Percentiles rank a stretch among this genome's conserved stretches.
These are phyloP conservation scores for Pythium sp. DNA, from an alignment of 352 stramenopile genomes.

Conservation along the genomic window DNA sequence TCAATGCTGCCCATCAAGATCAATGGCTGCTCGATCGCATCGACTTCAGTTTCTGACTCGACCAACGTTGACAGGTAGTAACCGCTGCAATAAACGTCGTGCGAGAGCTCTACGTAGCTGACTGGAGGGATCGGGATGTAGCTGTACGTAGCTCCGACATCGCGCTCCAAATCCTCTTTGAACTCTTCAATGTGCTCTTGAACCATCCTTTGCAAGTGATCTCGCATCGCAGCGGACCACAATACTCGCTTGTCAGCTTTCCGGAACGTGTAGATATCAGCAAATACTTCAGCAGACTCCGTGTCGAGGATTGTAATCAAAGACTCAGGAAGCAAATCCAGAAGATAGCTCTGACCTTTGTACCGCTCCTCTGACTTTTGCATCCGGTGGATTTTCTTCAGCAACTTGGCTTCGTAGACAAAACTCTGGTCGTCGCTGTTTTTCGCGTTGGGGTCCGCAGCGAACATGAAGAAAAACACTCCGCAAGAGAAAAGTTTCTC, in stretches of 20 bases:
- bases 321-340: conserved; percentile 70
- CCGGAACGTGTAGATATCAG: conserved; percentile 56
- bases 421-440: conserved; percentile 33
- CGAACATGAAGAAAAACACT: conserved; percentile 77
- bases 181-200: conserved; percentile 74
- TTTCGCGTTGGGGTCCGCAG: conserved; percentile 25
- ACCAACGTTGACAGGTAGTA: conserved; percentile 74
- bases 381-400: conserved; percentile 63
- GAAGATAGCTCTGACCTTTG: conserved; percentile 57
- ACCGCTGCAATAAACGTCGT: conserved; percentile 72
- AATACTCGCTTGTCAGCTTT: conserved; percentile 62
- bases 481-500: conserved; percentile 59
- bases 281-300: conserved; percentile 60
- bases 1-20: conserved; percentile 76
- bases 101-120: conserved; percentile 65
- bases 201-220: conserved; percentile 71
- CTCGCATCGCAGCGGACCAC: conserved; percentile 67
- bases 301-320: conserved; percentile 68
- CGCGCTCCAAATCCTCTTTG: conserved; percentile 46
- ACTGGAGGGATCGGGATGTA: conserved; percentile 71
- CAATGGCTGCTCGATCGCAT: conserved; percentile 72
- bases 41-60: conserved; percentile 44
- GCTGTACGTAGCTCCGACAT: conserved; percentile 49
- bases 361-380: conserved; percentile 48
- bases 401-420: conserved; percentile 52